Evolutionary conservation across 2,329 filamentous ascomycete species (phyloP), one percentile per base, ranked within the genome.

Genomic region (Cytospora paraplurivora): DNA sequence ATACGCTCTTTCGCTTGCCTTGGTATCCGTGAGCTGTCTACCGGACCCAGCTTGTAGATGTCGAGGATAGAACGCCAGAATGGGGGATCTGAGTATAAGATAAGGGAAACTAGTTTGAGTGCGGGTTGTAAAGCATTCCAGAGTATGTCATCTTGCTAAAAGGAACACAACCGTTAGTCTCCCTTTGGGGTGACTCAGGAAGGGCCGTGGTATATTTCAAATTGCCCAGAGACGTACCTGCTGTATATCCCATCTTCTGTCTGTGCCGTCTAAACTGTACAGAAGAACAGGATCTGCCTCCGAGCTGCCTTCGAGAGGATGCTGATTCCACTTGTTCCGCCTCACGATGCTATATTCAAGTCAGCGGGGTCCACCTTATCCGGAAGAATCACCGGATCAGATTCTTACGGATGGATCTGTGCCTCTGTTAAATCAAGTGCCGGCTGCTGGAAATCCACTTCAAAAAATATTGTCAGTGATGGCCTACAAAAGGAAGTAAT

Each of bases 1-100:
- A 21, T 27, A 35, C 13, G 50, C 13, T 6, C 47, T 59, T 32
- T 8, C 1, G 44, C 15, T 27, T 44, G 7, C 15, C 3, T 13
- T 4, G 56, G 56, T 1, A 59, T 5, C 7, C 56, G 56, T 19
- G 34, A 32, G 10, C 6, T 37, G 17, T 59, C 47, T 19, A 59
- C 27, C 1, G 56, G 56, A 4, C n/a, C 27, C 7, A 59, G n/a
- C 47, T 59, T 59, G 47, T 17, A 51, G 32, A 59, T 34, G 13
- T 59, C 47, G 12, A 38, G n/a, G 5, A 59, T 51, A 6, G 56
- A 32, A n/a, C 19, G 34, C 56, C 47, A 59, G 11, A 33, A 59
- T 12, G 56, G 56, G 51, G 35, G 56, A 8, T 59, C 13, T 19
- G 56, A 59, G 13, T 51, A 59, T 7, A 59, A 47, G 8, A 59